phyloP scores from a whole-genome alignment of 805 yeast genomes.

The Vanderwaltozyma yarrowii region DNA sequence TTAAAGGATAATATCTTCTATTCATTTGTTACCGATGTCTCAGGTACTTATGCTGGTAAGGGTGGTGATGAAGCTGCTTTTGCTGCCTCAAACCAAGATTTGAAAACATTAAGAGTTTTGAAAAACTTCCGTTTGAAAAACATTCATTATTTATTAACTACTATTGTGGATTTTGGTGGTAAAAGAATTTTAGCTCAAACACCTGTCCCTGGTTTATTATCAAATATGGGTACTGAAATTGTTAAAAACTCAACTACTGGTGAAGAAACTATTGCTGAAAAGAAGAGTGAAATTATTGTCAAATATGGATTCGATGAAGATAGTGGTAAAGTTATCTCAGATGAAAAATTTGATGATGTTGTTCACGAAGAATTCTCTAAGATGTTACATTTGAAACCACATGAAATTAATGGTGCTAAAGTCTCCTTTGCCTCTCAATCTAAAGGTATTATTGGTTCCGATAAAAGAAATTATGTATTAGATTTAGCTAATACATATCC shows the following conservation, averaged over 20 bases:
- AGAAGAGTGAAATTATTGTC: slow-evolving; percentile 38
- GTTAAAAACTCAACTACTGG: slow-evolving; percentile 34
- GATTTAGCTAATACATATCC: slow-evolving; percentile 83
- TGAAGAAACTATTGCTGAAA: slow-evolving; percentile 31
- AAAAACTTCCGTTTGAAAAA: slow-evolving; percentile 55
- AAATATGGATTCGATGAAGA: slow-evolving; percentile 69
- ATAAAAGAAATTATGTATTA: slow-evolving; percentile 72
- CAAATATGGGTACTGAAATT: slow-evolving; percentile 31
- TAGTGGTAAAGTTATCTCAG: slow-evolving; percentile 38
- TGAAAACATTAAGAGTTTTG: slow-evolving; percentile 58
- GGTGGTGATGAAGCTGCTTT: slow-evolving; percentile 87
- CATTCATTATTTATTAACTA: slow-evolving; percentile 63
- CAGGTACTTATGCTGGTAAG: slow-evolving; percentile 47
- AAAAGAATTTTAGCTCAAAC: slow-evolving; percentile 84
- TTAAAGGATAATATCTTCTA: slow-evolving; percentile 80
- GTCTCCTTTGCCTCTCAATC: slow-evolving; percentile 65
- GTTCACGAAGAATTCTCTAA: slow-evolving; percentile 53
- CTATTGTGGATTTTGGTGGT: slow-evolving; percentile 87
- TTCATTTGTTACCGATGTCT: slow-evolving; percentile 56
- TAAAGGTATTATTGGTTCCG: slow-evolving; percentile 80
- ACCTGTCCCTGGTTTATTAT: slow-evolving; percentile 77
- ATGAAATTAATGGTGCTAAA: slow-evolving; percentile 38
- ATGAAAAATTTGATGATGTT: slow-evolving; percentile 42
- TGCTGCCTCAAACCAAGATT: slow-evolving; percentile 68
- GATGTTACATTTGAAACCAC: slow-evolving; percentile 69